Conservation (phyloP, 768 basidiomycete species). For the Glaciozyma martinii region DNA sequence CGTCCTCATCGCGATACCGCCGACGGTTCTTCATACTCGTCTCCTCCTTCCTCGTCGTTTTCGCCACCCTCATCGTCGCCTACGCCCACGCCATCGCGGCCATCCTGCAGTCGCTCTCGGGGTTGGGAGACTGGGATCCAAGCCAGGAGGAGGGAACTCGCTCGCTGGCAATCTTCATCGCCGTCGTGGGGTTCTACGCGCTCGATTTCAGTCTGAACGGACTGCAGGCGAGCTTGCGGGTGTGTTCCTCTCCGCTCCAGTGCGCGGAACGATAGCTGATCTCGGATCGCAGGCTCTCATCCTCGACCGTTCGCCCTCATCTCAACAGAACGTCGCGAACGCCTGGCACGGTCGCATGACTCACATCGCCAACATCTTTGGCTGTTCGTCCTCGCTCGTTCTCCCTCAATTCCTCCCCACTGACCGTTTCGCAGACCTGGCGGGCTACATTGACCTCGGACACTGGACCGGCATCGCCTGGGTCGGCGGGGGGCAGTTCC, state of each 20-base stretch:
- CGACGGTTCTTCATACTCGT: constrained; percentile 85
- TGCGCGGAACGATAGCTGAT: constrained; percentile 43
- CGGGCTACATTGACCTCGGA: constrained; percentile 81
- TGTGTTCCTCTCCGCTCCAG: neutral
- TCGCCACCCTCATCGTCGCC: constrained; percentile 71
- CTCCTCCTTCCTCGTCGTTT: constrained; percentile 70
- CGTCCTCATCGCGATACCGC: constrained; percentile 83
- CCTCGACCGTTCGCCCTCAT: constrained; percentile 77
- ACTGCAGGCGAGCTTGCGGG: constrained; percentile 44
- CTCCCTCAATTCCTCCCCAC: no score
- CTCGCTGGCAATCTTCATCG: constrained; percentile 69
- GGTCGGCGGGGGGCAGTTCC: constrained; percentile 78
- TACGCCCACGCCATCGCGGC: constrained; percentile 67
- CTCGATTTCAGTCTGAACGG: constrained; percentile 98
- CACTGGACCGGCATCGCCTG: constrained; percentile 62
- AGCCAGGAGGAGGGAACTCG: constrained; percentile 55
- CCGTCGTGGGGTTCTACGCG: constrained; percentile 80
- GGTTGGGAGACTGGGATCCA: constrained; percentile 82
- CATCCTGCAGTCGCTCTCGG: constrained; percentile 61
- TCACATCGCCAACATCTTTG: constrained; percentile 92
- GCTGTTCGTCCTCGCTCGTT: constrained; percentile 45
- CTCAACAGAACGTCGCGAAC: constrained; percentile 85
- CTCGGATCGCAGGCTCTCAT: constrained; percentile 48
- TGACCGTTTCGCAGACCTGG: constrained; percentile 45
- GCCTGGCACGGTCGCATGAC: constrained; percentile 97